These are phyloP conservation scores for Batrachochytrium dendrobatidis DNA, from an alignment of 371 early-diverging fungal genomes.

Conservation along the genomic window DNA sequence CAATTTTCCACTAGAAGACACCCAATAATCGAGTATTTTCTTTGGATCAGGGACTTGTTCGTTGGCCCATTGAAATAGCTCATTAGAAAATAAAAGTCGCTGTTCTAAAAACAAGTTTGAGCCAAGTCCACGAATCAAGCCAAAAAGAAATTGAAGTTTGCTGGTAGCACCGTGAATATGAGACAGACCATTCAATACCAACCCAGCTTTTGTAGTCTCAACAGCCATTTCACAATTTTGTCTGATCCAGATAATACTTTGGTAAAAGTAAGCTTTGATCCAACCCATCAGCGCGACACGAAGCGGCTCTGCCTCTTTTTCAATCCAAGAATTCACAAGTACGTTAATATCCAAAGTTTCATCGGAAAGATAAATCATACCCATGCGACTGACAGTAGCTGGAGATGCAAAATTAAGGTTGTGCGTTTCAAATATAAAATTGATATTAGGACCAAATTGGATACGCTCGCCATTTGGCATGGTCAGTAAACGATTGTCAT, in stretches of 20 bases:
- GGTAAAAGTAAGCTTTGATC: slow-evolving; percentile 31
- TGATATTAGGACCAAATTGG: slow-evolving; percentile 47
- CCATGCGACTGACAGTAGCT: slow-evolving; percentile 53
- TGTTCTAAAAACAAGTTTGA: slow-evolving; percentile 30
- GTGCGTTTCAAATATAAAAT: slow-evolving; percentile 50
- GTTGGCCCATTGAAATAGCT: slow-evolving; percentile 29
- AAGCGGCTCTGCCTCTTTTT: slow-evolving; percentile 21
- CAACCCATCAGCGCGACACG: slow-evolving; percentile 17
- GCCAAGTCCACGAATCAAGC: slow-evolving; percentile 38
- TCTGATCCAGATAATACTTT: slow-evolving; percentile 32
- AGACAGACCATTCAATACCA: slow-evolving; percentile 39
- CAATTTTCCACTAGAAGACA: slow-evolving; percentile 17
- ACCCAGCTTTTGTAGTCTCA: slow-evolving; percentile 35
- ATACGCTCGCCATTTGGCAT: slow-evolving; percentile 56
- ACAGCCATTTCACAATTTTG: slow-evolving; percentile 30
- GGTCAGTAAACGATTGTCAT: slow-evolving; percentile 49
- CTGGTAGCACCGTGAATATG: slow-evolving; percentile 19
- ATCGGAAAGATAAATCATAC: slow-evolving; percentile 49
- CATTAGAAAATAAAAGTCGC: slow-evolving; percentile 32
- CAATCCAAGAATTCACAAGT: slow-evolving; percentile 31
- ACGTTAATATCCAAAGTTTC: slow-evolving; percentile 35
- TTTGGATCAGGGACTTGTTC: slow-evolving; percentile 32
- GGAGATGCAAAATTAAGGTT: slow-evolving; percentile 50
- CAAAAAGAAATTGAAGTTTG: slow-evolving; percentile 28
- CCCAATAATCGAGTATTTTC: slow-evolving; percentile 30